Evolutionary conservation across 345 rosid genomes (phyloP), one percentile per base, ranked within the genome.

Genomic region (Excoecaria agallocha): DNA sequence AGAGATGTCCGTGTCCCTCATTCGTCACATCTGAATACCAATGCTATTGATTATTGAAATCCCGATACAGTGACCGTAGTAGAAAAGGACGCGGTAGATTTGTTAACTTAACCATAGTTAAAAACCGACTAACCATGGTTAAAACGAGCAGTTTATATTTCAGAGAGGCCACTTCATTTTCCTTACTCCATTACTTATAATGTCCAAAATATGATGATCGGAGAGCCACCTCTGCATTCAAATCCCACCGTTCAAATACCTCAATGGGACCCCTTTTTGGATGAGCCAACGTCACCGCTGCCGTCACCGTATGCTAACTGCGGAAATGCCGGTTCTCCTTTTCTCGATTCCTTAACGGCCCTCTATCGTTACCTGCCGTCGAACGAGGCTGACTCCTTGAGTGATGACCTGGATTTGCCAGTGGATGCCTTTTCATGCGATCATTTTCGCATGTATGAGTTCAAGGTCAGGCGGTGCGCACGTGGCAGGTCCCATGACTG

Each of bases 401-500:
- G 71, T 2, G 91, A 86, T 10, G 70, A 68, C 51, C 63, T 68
- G 4, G 81, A 78, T 66, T 50, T 72, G 4, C 66, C 74, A 0
- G 70, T 78, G 16, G 81, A 78, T 54, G 74, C 81, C 11, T 78
- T 49, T 68, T 73, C 81, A 1, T 78, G 81, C 52, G 82, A 79
- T 75, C 71, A 79, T 25, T 94, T 94, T 80, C 89, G 96, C 56
- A 94, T 94, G 91, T 94, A 86, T 73, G 89, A 84, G 35, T 94
- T 85, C 89, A 92, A 92, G 87, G 87, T 94, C 79, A 88, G 85
- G 74, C 80, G 89, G 8, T 94, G 98, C 79, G 83, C 88, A 1
- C 80, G 93, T 43, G 88, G 83, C 30, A 80, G 89, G 10, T 84
- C 91, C 81, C 98, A 92, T 80, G 97, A 94, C 87, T 92, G 97